These are phyloP conservation scores for Geranium rotundifolium DNA, from an alignment of 345 rosid genomes.

Conservation along the genomic window DNA sequence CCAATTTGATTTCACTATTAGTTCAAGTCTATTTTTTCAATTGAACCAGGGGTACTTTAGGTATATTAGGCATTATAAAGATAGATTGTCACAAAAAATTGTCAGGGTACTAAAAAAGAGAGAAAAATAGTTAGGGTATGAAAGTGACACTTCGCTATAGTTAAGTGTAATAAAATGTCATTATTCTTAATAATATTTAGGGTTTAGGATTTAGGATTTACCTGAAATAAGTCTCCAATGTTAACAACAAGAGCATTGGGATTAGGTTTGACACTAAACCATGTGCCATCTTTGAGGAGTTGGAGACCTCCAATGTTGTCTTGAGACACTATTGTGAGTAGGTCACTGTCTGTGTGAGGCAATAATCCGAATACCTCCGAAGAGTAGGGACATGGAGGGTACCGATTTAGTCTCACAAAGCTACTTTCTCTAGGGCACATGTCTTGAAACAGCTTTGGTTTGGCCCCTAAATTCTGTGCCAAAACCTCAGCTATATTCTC, in stretches of 20 bases:
- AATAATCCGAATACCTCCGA: conserved; percentile 45
- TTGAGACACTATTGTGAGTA: conserved; percentile 51
- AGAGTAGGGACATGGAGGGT: conserved; percentile 51
- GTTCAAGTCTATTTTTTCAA: no score
- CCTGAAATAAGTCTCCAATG: conserved; percentile 78
- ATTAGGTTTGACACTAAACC: conserved; percentile 53
- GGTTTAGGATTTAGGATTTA: no score
- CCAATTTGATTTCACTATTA: no score
- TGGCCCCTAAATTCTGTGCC: conserved; percentile 30
- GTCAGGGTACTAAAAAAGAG: no score
- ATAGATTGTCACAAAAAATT: no score
- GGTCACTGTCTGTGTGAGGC: conserved; percentile 69
- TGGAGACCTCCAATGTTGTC: conserved; percentile 65
- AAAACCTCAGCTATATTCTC: conserved; percentile 33
- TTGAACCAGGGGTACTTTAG: no score
- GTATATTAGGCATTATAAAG: no score
- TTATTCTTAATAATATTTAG: no score
- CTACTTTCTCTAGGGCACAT: conserved; percentile 27
- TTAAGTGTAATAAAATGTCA: no score
- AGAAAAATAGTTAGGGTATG: no score
- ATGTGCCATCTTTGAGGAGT: conserved; percentile 39
- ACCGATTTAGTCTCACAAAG: conserved; percentile 57
- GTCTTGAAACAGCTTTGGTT: conserved; percentile 31
- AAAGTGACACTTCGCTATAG: no score
- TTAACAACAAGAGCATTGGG: conserved; percentile 47